Evolutionary conservation across 768 basidiomycete genomes (phyloP).

Genomic region (Trametes maxima): DNA sequence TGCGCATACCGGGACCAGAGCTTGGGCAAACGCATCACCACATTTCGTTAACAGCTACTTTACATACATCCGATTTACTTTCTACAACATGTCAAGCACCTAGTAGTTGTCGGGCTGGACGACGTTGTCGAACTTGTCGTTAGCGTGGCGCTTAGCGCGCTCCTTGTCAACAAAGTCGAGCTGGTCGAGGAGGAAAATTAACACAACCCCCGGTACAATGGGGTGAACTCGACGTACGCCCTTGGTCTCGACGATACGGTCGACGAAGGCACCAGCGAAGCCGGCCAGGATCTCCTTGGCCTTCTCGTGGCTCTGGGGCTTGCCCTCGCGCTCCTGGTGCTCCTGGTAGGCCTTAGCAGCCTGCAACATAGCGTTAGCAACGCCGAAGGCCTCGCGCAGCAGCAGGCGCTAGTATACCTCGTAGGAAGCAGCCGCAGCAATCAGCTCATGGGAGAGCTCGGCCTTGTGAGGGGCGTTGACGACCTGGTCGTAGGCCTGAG

Average conservation of each 20-base stretch:
- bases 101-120: constrained; percentile 17
- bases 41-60: constrained; percentile 1
- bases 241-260: constrained; percentile 58
- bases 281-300: constrained; percentile 65
- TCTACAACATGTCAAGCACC: neutral
- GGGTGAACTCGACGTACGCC: constrained; percentile 40
- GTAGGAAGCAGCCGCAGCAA: constrained; percentile 68
- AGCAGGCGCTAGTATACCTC: constrained; percentile 42
- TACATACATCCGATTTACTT: constrained; percentile 7
- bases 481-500: constrained; percentile 46
- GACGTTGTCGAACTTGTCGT: constrained; percentile 1
- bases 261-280: constrained; percentile 55
- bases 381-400: neutral
- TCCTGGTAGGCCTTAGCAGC: constrained; percentile 66
- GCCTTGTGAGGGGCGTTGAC: constrained; percentile 56
- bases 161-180: constrained; percentile 49
- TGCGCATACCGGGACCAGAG: neutral
- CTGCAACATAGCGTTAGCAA: constrained; percentile 33
- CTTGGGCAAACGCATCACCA: neutral
- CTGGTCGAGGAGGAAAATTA: constrained; percentile 18
- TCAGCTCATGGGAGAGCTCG: constrained; percentile 61
- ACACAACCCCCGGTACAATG: neutral
- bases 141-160: constrained; percentile 41
- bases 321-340: constrained; percentile 52
- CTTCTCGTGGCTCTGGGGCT: constrained; percentile 49